Base-by-base conservation (phyloP, 345 rosid genomes). In the Garcia nutans region DNA sequence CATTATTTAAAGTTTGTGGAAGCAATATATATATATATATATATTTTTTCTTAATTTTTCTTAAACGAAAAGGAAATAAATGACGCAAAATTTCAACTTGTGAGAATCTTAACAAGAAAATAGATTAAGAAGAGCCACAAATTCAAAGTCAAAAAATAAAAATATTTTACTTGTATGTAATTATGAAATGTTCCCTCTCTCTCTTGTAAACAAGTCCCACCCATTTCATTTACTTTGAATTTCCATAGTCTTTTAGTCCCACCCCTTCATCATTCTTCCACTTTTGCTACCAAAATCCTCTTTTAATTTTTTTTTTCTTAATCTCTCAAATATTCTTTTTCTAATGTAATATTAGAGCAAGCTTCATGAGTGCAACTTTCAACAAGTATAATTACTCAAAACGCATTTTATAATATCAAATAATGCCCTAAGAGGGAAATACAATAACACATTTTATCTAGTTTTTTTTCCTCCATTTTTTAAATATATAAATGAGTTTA, bases 171-270 rank as follows among this genome's bases (percentile, higher is more conserved):
- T 33, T 31, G 33, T 69, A 49, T 31, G 68, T 50, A 78, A 78
- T 78, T 15, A 78, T 78, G 77, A 50, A 37, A 55, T 73, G 81
- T 49, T 59, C 60, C 72, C 75, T 65, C 23, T 56, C 15, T 19
- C 19, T 50, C 37, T 56, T 72, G 60, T 55, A 13, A 16, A 10
- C 12, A 3, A 72, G 73, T 59, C 77, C 81, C 76, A 64, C 71
- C 45, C 1, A 49, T 12, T 60, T 28, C 16, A 33, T 68, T 60
- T n/a, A 44, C 44, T 76, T 76, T 31, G 20, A 68, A 26, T 55
- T 28, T 49, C 60, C 28, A 13, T 23, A 26, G 31, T 41, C 7
- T 66, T 60, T 28, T 8, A 17, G 78, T 47, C 78, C 77, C 77
- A 58, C 73, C 37, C 3, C 6, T 52, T 70, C 61, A 76, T 69